Conservation (phyloP, 208 protist species). For the Trypanosoma platydactyli region DNA sequence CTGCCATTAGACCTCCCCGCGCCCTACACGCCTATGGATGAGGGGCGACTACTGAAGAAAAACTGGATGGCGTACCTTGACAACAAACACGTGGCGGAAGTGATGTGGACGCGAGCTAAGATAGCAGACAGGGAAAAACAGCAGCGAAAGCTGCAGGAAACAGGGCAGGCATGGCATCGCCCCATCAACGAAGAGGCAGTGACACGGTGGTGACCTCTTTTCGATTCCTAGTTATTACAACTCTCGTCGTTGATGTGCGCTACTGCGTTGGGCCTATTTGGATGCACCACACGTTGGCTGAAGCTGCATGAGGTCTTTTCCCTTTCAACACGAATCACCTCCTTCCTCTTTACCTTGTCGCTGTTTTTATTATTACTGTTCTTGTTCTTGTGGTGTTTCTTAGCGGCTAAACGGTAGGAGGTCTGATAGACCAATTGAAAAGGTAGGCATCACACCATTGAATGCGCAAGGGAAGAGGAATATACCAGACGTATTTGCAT, state of each 20-base stretch:
- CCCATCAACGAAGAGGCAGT: slow-evolving; percentile 71
- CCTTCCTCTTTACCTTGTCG: slow-evolving; percentile 23
- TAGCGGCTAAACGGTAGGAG: not conserved
- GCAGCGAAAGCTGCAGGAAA: slow-evolving; percentile 73
- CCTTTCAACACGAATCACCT: too few species aligned
- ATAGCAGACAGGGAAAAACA: slow-evolving; percentile 81
- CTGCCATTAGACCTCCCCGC: slow-evolving; percentile 76
- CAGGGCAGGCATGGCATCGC: slow-evolving; percentile 86
- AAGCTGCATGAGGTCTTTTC: not conserved
- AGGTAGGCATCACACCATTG: too few species aligned
- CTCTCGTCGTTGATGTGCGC: not conserved
- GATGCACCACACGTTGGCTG: not conserved
- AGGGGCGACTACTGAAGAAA: slow-evolving; percentile 69
- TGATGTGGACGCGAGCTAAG: slow-evolving; percentile 82
- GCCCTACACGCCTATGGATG: slow-evolving; percentile 91
- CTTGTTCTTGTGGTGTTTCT: slow-evolving; percentile 1
- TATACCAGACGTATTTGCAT: not conserved
- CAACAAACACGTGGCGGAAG: slow-evolving; percentile 91
- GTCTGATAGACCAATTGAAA: too few species aligned
- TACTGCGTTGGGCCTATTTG: not conserved
- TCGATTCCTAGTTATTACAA: slow-evolving; percentile 4
- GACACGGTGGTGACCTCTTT: slow-evolving; percentile 50
- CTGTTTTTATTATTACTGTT: slow-evolving; percentile 1
- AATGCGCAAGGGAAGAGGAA: not conserved
- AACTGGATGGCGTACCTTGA: slow-evolving; percentile 93